These are phyloP conservation scores for Ophiostoma australiae DNA, from an alignment of 2,329 filamentous ascomycete genomes.

Conservation along the genomic window DNA sequence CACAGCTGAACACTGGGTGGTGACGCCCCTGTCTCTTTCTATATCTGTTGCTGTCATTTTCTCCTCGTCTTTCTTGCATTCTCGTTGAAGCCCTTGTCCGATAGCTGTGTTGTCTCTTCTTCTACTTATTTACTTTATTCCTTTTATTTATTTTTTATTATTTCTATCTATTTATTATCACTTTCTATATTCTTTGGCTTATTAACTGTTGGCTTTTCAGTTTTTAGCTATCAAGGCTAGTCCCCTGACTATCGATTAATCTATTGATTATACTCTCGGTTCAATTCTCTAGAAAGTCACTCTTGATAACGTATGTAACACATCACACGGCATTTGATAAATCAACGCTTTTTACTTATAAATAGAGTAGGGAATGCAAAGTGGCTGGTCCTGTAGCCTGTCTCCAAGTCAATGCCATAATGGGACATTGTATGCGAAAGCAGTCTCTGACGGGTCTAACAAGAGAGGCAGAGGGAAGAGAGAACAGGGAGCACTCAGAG, in stretches of 20 bases:
- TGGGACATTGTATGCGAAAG: background rate
- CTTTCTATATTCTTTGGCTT: background rate
- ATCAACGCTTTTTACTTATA: background rate
- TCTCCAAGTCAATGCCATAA: background rate
- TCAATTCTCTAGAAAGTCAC: background rate
- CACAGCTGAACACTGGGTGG: background rate
- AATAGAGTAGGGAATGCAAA: conserved; percentile 10
- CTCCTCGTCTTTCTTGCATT: background rate
- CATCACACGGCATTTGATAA: background rate
- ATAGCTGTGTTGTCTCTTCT: conserved; percentile 5
- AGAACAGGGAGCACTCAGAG: background rate
- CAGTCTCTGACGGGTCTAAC: background rate
- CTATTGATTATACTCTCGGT: background rate
- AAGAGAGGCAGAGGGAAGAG: background rate
- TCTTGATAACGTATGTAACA: background rate
- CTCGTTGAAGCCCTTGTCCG: background rate
- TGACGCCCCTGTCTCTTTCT: background rate
- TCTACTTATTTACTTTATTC: background rate
- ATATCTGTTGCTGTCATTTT: background rate
- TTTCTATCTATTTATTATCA: background rate
- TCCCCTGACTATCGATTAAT: background rate
- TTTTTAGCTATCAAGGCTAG: background rate
- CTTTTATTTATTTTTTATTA: background rate
- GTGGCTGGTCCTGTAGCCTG: conserved; percentile 11
- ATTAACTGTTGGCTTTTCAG: background rate